Base-by-base conservation (phyloP, 2,329 filamentous ascomycete species). In the Xenoacremonium recifei region DNA sequence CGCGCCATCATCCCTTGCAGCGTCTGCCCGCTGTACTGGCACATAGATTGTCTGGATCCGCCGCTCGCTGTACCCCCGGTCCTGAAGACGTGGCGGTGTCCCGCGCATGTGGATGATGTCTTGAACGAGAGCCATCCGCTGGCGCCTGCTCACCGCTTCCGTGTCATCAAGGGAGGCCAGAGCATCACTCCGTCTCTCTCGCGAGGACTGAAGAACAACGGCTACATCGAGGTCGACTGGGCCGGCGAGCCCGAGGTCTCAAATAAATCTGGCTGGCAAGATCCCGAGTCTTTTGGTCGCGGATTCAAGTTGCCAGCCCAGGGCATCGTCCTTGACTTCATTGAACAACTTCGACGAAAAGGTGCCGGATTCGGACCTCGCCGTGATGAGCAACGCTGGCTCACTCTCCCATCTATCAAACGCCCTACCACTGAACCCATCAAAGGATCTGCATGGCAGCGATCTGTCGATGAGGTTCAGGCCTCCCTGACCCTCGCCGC, bases 21-120 rank as follows among this genome's bases (percentile, higher is more conserved):
- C 64, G 80, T 78, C 57, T 99, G 92, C 66, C 75, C 80, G 11
- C 76, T 89, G 23, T 78, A 84, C 59, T 99, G 91, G 87, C 93
- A 99, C 69, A 73, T 96, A 38, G 92, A 97, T 65, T 99, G 93
- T 66, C 72, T 95, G 13, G 84, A 95, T 60, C 88, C 89, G 20
- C 91, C 92, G 23, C 70, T 91, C 59, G 82, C 90, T 23, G 82
- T 87, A 41, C 87, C 89, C 29, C 91, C 91, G 10, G 77, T 82
- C 37, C 74, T 85, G 38, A 82, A 84, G 57, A 85, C 83, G 41
- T 99, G 90, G 89, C 85, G 83, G 65, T 99, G 93, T 61, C 92
- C 92, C 37, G 82, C 87, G 50, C 93, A 99, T 62, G 75, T 86
- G 31, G 88, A 93, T 39, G 84, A 92, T 49, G 76, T 91, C 42